Conservation (phyloP, 2,329 filamentous ascomycete species). For the Arthrobotrys megalospora region DNA sequence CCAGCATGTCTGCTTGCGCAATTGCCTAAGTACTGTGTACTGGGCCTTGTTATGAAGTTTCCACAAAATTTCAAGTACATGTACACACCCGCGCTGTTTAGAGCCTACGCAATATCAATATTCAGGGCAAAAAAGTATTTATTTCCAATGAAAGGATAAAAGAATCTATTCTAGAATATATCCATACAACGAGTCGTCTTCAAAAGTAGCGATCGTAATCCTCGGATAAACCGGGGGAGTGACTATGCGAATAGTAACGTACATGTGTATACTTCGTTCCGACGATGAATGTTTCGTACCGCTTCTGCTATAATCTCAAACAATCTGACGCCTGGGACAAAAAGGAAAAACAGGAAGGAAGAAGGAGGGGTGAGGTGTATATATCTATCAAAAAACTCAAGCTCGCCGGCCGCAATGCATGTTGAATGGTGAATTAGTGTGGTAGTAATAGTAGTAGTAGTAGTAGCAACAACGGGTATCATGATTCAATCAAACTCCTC, state of each 20-base stretch:
- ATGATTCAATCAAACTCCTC: slow-evolving; percentile 16
- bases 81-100: too few species aligned
- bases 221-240: not conserved
- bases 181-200: not conserved
- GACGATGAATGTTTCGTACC: slow-evolving; percentile 4
- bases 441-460: slow-evolving; percentile 3
- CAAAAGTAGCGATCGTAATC: slow-evolving; percentile 1
- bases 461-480: slow-evolving; percentile 28
- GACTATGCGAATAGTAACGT: slow-evolving; percentile 7
- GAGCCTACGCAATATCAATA: too few species aligned
- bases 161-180: not conserved
- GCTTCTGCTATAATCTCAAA: slow-evolving; percentile 6
- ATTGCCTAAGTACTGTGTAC: too few species aligned
- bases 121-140: too few species aligned
- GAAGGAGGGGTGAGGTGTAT: not conserved
- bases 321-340: slow-evolving; percentile 10
- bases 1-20: too few species aligned
- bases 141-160: too few species aligned
- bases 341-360: not conserved
- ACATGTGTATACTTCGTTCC: not conserved
- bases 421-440: slow-evolving; percentile 13
- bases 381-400: not conserved
- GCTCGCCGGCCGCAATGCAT: slow-evolving; percentile 23
- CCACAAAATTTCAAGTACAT: too few species aligned
- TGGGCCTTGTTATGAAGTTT: too few species aligned